A percentile compares a stretch with the other conserved stretches of the same genome.
Conservation (phyloP, 306 rosid species). For the Prunus persica region Prunus_persica_NCBIv2 NC_034012.1:1276001-1276500, state of each 20-base stretch:
- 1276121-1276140: too few relatives aligned
- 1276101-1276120: not conserved
- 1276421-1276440: slow-evolving; percentile 24
- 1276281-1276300: too few relatives aligned
- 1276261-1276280: too few relatives aligned
- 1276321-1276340: not conserved
- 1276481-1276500: not conserved
- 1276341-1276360: not conserved
- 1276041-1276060: slow-evolving; percentile 16
- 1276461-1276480: slow-evolving; percentile 19
- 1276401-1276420: slow-evolving; percentile 7
- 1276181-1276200: too few relatives aligned
- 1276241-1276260: too few relatives aligned
- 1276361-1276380: slow-evolving; percentile 1
- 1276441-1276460: slow-evolving; percentile 26
- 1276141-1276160: too few relatives aligned
- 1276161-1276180: too few relatives aligned
- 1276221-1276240: too few relatives aligned
- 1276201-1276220: too few relatives aligned
- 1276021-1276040: not conserved
- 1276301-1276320: too few relatives aligned
- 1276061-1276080: not conserved
- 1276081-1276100: not conserved
- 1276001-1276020: too few relatives aligned
- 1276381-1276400: slow-evolving; percentile 19